Base-by-base conservation (phyloP, 768 basidiomycete species). In the Amanita fuliginea region DNA sequence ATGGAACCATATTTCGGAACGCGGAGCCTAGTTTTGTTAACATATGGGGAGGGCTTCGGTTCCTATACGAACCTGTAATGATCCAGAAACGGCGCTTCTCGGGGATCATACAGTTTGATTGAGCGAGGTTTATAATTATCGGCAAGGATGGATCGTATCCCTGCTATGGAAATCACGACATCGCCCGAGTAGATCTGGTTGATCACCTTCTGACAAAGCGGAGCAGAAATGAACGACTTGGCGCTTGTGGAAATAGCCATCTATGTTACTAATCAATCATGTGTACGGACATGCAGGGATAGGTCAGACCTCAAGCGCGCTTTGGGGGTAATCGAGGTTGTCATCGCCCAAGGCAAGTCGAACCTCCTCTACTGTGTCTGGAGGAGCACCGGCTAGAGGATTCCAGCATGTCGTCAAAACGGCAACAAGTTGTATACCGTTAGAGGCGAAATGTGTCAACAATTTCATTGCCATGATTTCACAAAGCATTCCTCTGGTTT, bases 381-480 rank as follows among this genome's bases (percentile, higher is more conserved):
- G 57, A 1, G 81, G 72, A 3, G 87, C 87, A 1, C 90, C 89
- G 30, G 84, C 76, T 46, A 95, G 76, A 1, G 92, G 87, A 61
- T 82, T 87, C 86, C 89, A 96, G 50, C 75, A 77, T 0, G 80
- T 82, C 0, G 87, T 92, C 45, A 97, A 66, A 22, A 87, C 84
- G 7, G 85, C 80, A 22, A 84, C 71, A 16, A 93, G 73, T 50
- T 85, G 78, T n/a, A 92, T 75, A 59, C 86, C 76, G 56, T 81
- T 78, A 4, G 75, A 75, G 1, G 86, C 81, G 58, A 87, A 93
- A 28, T 74, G 73, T 18, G 75, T 78, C 9, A 93, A 71, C 19
- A 94, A 76, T 59, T 96, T 96, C 70, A 90, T 80, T 7, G 94
- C 91, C 16, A 96, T 64, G 13, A 96, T 77, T 61, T 96, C 91